Evolutionary conservation across 441 rosid genomes (phyloP), one percentile per base, ranked within the genome.

Genomic region (Pelargonium citronellum): DNA sequence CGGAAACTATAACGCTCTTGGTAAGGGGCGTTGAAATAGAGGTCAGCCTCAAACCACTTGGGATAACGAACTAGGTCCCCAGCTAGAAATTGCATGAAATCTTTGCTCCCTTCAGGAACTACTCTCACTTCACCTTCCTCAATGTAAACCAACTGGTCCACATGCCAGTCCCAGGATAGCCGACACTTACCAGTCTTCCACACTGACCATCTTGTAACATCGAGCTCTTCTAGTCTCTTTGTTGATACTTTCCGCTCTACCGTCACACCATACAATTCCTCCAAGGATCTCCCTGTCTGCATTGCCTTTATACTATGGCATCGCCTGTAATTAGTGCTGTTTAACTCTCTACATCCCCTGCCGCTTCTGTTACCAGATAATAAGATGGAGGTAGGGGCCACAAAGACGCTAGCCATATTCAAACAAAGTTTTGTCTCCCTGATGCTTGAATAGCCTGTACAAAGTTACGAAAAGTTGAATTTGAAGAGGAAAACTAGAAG

Each of bases 111-210:
- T 81, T 90, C 91, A 0, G 99, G 96, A 17, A 90, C 97, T 11
- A 94, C 97, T 53, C 92, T 87, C 61, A 91, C 99, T 73, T 94
- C 99, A 12, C 97, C 99, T 87, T 94, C 95, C 83, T 94, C 96
- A 0, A 94, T 84, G 80, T 91, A 94, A 63, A 94, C 99, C 74
- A 91, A 71, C 84, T 91, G 99, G 74, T 94, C 97, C 49, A 84
- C 96, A 66, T 90, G 96, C 99, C 97, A 94, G 75, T 91, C 97
- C 95, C 97, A 90, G 0, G 99, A 91, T 69, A 94, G 62, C 73
- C 80, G 85, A 84, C 91, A 86, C 51, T 89, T 89, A 16, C 91
- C 96, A 0, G 97, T 94, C 83, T 90, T 91, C 99, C 97, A 89
- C 67, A 78, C 73, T 5, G 99, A 90, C 97, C 99, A 91, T 80